Conservation (phyloP, 352 stramenopile genomes). For the Phytophthora quininea region DNA sequence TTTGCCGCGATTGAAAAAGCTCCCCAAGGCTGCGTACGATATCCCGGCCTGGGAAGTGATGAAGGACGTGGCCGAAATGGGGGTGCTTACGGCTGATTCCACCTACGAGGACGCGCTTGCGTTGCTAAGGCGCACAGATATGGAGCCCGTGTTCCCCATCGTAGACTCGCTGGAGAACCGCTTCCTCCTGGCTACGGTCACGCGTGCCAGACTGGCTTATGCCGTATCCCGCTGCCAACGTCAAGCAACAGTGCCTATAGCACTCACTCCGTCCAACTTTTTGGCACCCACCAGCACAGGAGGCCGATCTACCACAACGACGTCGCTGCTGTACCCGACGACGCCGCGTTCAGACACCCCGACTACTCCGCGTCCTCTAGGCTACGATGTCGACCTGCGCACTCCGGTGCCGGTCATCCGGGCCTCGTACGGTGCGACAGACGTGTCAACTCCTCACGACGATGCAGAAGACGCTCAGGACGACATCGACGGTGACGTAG, state of each 20-base stretch:
- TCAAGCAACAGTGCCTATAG: conserved; percentile 18
- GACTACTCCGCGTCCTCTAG: conserved; percentile 13
- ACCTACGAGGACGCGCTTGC: conserved; percentile 65
- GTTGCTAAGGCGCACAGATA: conserved; percentile 50
- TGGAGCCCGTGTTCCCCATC: conserved; percentile 77
- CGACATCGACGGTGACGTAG: conserved; percentile 8
- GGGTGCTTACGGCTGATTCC: conserved; percentile 66
- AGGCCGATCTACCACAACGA: conserved; percentile 16
- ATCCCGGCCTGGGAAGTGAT: conserved; percentile 88
- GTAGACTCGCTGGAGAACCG: conserved; percentile 67
- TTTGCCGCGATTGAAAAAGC: conserved; percentile 75
- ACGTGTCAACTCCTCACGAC: conserved; percentile 16
- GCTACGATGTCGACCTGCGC: conserved; percentile 13
- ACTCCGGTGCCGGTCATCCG: conserved; percentile 17
- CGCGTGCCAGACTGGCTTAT: conserved; percentile 50
- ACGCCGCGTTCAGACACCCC: conserved; percentile 27
- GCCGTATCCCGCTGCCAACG: conserved; percentile 66
- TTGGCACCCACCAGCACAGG: conserved; percentile 16
- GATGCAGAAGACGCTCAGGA: conserved; percentile 14
- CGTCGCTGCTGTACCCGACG: conserved; percentile 36
- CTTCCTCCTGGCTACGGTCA: conserved; percentile 77
- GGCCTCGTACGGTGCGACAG: conserved; percentile 29
- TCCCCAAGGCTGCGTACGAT: conserved; percentile 86
- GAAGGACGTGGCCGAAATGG: conserved; percentile 76
- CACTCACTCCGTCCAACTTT: conserved; percentile 16